phyloP scores from a whole-genome alignment of 257 asterid species.

The Dorcoceras hygrometricum region DNA sequence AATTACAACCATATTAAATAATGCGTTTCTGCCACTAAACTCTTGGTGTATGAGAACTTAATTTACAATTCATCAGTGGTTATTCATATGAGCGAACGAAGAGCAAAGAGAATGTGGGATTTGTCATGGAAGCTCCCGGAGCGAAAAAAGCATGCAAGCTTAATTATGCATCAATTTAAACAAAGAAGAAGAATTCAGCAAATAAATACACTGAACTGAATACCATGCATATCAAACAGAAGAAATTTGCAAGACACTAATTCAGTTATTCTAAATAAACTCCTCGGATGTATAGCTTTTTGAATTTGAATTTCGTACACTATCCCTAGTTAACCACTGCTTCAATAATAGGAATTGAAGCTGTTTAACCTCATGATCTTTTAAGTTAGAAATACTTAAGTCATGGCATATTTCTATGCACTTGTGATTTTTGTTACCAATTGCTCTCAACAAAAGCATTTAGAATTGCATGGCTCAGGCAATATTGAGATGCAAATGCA shows the following conservation, averaged over 20 bases:
- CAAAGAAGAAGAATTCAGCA: slow-evolving; percentile 15
- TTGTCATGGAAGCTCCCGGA: slow-evolving; percentile 20
- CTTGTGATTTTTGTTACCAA: neutral
- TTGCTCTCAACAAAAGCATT: neutral
- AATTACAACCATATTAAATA: slow-evolving; percentile 21
- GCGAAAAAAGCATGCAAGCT: slow-evolving; percentile 20
- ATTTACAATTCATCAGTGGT: neutral
- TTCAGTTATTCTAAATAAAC: neutral
- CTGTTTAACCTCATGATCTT: too few species aligned
- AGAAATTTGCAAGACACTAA: slow-evolving; percentile 25
- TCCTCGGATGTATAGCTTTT: slow-evolving; percentile 9
- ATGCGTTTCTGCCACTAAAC: slow-evolving; percentile 21
- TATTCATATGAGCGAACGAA: too few species aligned
- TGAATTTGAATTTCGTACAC: slow-evolving; percentile 2
- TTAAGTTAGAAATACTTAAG: neutral
- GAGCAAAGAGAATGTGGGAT: slow-evolving; percentile 6
- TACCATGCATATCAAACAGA: slow-evolving; percentile 8
- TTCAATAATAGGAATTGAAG: neutral
- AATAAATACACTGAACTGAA: neutral
- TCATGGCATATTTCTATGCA: neutral
- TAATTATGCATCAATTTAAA: slow-evolving; percentile 17
- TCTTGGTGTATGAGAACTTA: slow-evolving; percentile 1
- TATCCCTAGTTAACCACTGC: slow-evolving; percentile 12
- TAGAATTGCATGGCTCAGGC: neutral
- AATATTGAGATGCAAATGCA: neutral